Percentiles rank a stretch among this genome's conserved stretches.
Conservation (phyloP, 2,329 filamentous ascomycete genomes). For the Cadophora sp. region DNA sequence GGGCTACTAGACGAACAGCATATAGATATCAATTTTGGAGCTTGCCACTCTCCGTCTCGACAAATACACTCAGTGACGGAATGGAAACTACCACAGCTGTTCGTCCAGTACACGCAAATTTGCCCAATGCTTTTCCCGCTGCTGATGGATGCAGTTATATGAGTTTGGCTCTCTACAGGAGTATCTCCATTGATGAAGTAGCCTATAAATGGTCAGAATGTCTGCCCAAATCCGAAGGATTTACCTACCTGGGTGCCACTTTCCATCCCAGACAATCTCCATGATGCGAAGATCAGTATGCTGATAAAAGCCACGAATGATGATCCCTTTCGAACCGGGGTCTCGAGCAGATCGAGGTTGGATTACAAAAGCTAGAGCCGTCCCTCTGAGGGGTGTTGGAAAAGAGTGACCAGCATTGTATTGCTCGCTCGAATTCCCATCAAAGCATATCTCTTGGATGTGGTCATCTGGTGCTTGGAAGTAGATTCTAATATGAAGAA, state of each 20-base stretch:
- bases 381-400: background rate
- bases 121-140: background rate
- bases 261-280: conserved; percentile 2
- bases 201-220: background rate
- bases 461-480: background rate
- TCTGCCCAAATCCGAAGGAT: no score
- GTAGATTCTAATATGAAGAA: background rate
- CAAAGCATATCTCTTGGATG: background rate
- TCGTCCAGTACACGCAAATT: background rate
- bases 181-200: background rate
- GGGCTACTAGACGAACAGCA: background rate
- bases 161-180: background rate
- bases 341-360: background rate
- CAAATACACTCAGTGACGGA: background rate
- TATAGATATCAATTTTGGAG: background rate
- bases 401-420: background rate
- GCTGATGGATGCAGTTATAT: background rate
- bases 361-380: background rate
- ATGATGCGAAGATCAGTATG: conserved; percentile 1
- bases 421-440: background rate
- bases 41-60: background rate
- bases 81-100: background rate
- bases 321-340: background rate
- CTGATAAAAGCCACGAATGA: background rate
- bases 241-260: background rate